phyloP scores from a whole-genome alignment of 352 stramenopile species.

The Phytophthora parvispora region DNA sequence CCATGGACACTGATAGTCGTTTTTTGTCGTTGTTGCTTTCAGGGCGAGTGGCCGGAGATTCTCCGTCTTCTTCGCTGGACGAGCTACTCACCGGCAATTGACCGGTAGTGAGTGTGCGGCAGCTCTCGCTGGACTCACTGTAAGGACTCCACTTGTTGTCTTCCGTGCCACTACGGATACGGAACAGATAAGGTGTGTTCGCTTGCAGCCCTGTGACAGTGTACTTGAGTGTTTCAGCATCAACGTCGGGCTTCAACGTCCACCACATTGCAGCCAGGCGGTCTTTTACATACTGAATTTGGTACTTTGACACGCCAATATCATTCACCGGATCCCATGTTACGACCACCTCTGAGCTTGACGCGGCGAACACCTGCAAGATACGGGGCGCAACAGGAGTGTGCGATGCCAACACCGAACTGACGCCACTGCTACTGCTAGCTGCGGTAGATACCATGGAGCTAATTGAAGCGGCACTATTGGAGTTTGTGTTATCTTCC shows the following conservation, averaged over 20 bases:
- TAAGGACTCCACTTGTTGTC: conserved; percentile 79
- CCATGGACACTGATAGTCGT: neutral
- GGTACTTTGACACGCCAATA: conserved; percentile 68
- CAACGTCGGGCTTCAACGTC: conserved; percentile 79
- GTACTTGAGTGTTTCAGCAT: conserved; percentile 59
- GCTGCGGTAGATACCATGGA: conserved; percentile 22
- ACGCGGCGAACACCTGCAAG: conserved; percentile 64
- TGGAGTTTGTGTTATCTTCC: conserved; percentile 20
- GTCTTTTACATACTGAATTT: conserved; percentile 89
- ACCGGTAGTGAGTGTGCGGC: conserved; percentile 48
- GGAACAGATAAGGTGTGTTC: conserved; percentile 79
- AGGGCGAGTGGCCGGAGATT: conserved; percentile 1
- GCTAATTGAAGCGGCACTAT: conserved; percentile 29
- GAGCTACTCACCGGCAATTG: conserved; percentile 17
- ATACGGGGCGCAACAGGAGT: conserved; percentile 56
- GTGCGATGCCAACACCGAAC: conserved; percentile 1
- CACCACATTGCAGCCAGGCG: conserved; percentile 83
- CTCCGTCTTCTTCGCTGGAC: conserved; percentile 34
- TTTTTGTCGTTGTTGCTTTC: conserved; percentile 18
- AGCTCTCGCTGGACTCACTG: conserved; percentile 76
- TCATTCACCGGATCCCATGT: conserved; percentile 83
- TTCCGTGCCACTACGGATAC: conserved; percentile 66
- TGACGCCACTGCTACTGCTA: conserved; percentile 23
- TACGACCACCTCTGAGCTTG: conserved; percentile 69
- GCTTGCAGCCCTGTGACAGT: conserved; percentile 63